Base-by-base conservation (phyloP, 441 rosid genomes). In the Geranium incanum region DNA sequence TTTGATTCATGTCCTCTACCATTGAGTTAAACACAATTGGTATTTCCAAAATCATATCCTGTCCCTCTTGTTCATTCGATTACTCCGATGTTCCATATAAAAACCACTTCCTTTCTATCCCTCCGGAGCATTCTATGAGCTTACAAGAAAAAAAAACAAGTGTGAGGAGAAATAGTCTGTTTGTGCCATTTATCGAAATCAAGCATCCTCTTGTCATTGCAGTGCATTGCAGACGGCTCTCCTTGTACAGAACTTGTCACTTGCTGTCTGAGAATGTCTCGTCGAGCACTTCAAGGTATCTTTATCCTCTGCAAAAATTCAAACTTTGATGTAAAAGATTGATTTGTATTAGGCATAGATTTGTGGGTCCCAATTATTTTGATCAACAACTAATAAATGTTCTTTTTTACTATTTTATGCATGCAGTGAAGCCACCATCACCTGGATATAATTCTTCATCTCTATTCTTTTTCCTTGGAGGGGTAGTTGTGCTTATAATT, bases 401-500 rank as follows among this genome's bases (percentile, higher is more conserved):
- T 45, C 33, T 28, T 28, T 45, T 45, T 55, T 55, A 55, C 21
- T 15, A 55, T 55, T 55, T 15, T 55, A 4, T 55, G 1, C 62
- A 55, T 62, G 79, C 81, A 80, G 80, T 67, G 79, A 19, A 57
- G 57, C 6, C 81, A 65, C 73, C 77, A 7, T 65, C 77, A 0
- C 12, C 64, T 28, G 33, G 33, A 28, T 9, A 16, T 55, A 55
- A 63, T 71, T 36, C 77, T 69, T 67, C 80, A 21, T 72, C 79
- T 16, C 70, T 86, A 8, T 76, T 79, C 69, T 77, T 85, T 67
- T 78, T 83, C 74, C 79, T 85, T 5, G 90, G 88, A 43, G 89
- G 73, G 11, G 16, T 75, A 41, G 64, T 71, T 38, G 74, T 80
- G 73, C 73, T 86, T 19, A 52, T 81, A 60, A 66, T 81, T 19